Percentiles rank a stretch among this genome's conserved stretches.
phyloP scores from a whole-genome alignment of 371 early-diverging fungal species.

The Mortierella sp. region DNA sequence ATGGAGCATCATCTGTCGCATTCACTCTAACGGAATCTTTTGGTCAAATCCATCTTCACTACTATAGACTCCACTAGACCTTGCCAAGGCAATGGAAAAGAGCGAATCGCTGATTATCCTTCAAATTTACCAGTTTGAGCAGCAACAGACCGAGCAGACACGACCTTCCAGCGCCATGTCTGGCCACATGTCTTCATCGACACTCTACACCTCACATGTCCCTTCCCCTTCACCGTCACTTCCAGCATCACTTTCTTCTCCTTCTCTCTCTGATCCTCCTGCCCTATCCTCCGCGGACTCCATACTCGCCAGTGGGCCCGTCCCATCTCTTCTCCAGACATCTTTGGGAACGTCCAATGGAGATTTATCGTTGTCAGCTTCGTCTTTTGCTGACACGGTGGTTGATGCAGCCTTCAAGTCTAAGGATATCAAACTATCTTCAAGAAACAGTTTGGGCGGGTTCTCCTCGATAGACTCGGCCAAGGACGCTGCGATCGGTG shows the following conservation, averaged over 20 bases:
- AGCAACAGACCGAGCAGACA: constrained; percentile 44
- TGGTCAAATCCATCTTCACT: neutral
- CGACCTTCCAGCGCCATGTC: constrained; percentile 51
- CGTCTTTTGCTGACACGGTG: constrained; percentile 4
- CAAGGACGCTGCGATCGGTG: neutral
- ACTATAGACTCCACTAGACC: constrained; percentile 71
- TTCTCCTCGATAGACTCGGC: constrained; percentile 3
- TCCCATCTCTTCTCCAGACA: constrained; percentile 24
- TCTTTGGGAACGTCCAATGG: constrained; percentile 17
- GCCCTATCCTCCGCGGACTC: constrained; percentile 18
- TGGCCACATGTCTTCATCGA: constrained; percentile 35
- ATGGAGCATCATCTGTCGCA: neutral
- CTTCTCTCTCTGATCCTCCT: constrained; percentile 8
- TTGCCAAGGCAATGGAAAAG: constrained; percentile 61
- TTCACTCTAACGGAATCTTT: neutral
- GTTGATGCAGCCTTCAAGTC: neutral
- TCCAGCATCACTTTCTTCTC: constrained; percentile 33
- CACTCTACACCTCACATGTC: constrained; percentile 26
- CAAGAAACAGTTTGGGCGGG: constrained; percentile 41
- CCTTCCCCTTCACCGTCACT: constrained; percentile 45
- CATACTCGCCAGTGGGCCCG: constrained; percentile 15
- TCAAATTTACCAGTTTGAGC: constrained; percentile 52
- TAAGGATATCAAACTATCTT: constrained; percentile 35
- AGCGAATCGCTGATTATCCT: constrained; percentile 51
- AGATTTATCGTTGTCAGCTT: neutral